Base-by-base conservation (phyloP, 2,329 filamentous ascomycete species). In the Diaporthe batatas region DNA sequence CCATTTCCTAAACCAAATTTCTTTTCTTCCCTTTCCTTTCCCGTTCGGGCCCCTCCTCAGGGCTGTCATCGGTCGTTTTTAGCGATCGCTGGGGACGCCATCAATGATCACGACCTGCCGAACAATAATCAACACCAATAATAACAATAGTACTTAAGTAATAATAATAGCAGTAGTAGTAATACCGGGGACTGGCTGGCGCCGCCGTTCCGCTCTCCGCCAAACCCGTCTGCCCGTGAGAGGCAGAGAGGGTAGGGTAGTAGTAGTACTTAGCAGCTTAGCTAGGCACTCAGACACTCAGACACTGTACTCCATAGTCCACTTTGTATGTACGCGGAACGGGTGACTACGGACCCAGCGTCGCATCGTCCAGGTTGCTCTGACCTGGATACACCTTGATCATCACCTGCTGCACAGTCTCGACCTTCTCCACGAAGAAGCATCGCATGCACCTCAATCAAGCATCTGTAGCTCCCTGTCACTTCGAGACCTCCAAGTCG, bases 361-460 rank as follows among this genome's bases (percentile, higher is more conserved):
- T 65, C 51, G 59, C 59, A 65, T 65, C 59, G 59, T 65, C 44
- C 10, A 65, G 29, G 59, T 65, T 65, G 44, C 59, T 51, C 36
- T 36, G 44, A 36, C 59, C 59, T 65, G 59, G 59, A 65, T 65
- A 18, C 44, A 65, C 59, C 59, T 49, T 51, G 59, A 65, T 51
- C n/a, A 42, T 1, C 29, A 65, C 44, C 39, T 47, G 58, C 59
- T 65, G 44, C 44, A 65, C 59, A 64, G 59, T 64, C 59, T 64
- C 59, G 59, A 6, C 59, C 42, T 49, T 64, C 42, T 51, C 59
- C 59, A 65, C 44, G 36, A 12, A 21, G 18, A 21, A 65, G 44
- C 29, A 65, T 65, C 44, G 29, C 44, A 51, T 23, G 59, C 44
- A 21, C 59, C 25, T 65, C 59, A 65, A 65, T 51, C 59, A 65